A percentile compares a stretch with the other conserved stretches of the same genome.
Evolutionary conservation across 139 green algal genomes (phyloP).

Genomic region (Chlorella sp.): DNA sequence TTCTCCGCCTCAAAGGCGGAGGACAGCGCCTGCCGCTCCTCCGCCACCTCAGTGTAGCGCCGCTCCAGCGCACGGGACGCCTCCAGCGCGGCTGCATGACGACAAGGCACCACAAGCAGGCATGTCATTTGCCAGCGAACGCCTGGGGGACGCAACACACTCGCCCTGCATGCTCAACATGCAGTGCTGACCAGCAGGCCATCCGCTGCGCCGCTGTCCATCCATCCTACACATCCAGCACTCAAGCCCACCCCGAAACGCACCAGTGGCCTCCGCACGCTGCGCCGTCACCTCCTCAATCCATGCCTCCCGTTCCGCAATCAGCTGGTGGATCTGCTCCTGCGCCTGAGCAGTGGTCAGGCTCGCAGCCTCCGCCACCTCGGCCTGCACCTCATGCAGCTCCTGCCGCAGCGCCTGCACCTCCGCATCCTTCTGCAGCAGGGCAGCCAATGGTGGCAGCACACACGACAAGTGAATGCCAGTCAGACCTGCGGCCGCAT

Average conservation of each 20-base stretch:
- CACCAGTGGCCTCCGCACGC: conserved; percentile 9
- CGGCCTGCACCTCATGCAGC: neutral
- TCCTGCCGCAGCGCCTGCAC: conserved; percentile 1
- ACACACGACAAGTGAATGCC: too few species aligned
- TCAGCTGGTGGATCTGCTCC: conserved; percentile 24
- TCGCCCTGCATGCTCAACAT: too few species aligned
- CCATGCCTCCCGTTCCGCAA: conserved; percentile 41
- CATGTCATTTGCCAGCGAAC: too few species aligned
- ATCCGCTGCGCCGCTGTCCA: too few species aligned
- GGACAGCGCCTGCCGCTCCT: neutral
- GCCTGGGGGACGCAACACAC: too few species aligned
- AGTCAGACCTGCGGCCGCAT: too few species aligned
- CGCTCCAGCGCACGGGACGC: conserved; percentile 5
- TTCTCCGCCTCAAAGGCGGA: conserved; percentile 1
- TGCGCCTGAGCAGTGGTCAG: neutral
- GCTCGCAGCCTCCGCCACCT: neutral
- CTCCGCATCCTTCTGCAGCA: conserved; percentile 1
- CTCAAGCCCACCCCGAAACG: neutral
- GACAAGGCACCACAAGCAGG: too few species aligned
- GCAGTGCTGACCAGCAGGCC: too few species aligned
- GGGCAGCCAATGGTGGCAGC: neutral
- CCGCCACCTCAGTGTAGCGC: conserved; percentile 1
- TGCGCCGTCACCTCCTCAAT: conserved; percentile 41
- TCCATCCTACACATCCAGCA: neutral
- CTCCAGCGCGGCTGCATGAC: conserved; percentile 21